Conservation (phyloP, 2,329 filamentous ascomycete species). For the Blastomyces parvus region DNA sequence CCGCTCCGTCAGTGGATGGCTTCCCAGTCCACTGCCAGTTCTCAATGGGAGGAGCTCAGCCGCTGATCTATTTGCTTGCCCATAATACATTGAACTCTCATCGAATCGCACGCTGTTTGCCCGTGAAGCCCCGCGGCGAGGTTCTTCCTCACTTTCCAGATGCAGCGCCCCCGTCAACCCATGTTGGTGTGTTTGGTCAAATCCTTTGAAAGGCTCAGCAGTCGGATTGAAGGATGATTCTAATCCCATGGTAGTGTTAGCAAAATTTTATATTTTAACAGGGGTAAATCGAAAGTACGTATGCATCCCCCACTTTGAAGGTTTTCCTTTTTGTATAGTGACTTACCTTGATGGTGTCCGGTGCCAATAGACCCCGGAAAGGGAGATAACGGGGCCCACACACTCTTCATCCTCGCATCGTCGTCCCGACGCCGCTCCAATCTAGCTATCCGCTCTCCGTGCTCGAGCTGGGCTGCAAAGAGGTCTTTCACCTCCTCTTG, state of each 20-base stretch:
- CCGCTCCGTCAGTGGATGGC: conserved; percentile 75
- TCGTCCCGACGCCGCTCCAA: conserved; percentile 55
- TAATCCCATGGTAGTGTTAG: conserved; percentile 28
- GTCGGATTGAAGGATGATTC: conserved; percentile 70
- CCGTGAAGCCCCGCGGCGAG: conserved; percentile 76
- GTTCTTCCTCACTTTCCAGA: conserved; percentile 75
- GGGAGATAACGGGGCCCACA: conserved; percentile 76
- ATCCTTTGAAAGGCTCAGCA: conserved; percentile 79
- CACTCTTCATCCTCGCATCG: conserved; percentile 62
- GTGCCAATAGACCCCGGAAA: conserved; percentile 79
- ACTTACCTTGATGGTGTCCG: conserved; percentile 76
- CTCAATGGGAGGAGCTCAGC: conserved; percentile 70
- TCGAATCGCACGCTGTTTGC: conserved; percentile 98
- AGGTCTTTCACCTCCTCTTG: conserved; percentile 54
- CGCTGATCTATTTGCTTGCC: conserved; percentile 70
- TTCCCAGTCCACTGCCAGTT: conserved; percentile 69
- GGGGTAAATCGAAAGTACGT: background rate
- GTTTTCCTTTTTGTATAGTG: background rate
- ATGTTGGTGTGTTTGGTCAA: conserved; percentile 73
- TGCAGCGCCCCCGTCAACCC: conserved; percentile 72
- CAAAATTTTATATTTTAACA: background rate
- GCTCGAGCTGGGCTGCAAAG: conserved; percentile 51
- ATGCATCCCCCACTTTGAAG: background rate
- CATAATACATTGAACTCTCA: conserved; percentile 87
- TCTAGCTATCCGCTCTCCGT: conserved; percentile 51